These are phyloP conservation scores for Aspergillus avenaceus DNA, from an alignment of 495 filamentous ascomycete genomes.

Conservation along the genomic window DNA sequence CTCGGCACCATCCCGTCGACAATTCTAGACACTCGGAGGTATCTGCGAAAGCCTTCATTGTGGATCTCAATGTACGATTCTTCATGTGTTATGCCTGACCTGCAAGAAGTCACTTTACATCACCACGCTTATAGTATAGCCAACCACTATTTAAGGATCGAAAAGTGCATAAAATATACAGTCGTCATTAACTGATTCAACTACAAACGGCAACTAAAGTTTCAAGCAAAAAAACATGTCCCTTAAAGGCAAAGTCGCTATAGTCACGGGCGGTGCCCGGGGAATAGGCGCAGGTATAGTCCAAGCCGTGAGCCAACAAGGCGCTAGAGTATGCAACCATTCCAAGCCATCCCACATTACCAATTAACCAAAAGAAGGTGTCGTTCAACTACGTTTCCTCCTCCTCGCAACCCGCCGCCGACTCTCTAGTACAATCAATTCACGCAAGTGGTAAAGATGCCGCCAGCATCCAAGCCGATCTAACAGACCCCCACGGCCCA, in stretches of 20 bases:
- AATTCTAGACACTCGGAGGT: background rate
- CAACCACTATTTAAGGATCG: background rate
- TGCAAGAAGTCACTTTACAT: no score
- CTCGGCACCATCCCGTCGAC: no score
- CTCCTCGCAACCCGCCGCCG: constrained; percentile 9
- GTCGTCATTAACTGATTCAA: no score
- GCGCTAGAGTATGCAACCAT: constrained; percentile 29
- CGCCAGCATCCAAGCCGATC: constrained; percentile 15
- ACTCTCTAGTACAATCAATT: constrained; percentile 7
- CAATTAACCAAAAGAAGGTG: constrained; percentile 5
- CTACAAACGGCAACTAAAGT: no score
- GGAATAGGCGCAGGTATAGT: constrained; percentile 47
- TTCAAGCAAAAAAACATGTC: constrained; percentile 15
- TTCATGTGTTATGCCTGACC: no score
- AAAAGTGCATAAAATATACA: no score
- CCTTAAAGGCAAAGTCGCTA: constrained; percentile 45
- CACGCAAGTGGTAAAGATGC: constrained; percentile 5
- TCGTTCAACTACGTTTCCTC: constrained; percentile 19
- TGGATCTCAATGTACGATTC: no score
- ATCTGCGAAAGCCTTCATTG: background rate
- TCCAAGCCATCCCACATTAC: constrained; percentile 24
- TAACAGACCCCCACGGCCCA: constrained; percentile 6
- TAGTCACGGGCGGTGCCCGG: constrained; percentile 44
- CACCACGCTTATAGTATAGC: no score
- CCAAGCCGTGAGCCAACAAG: constrained; percentile 31